A percentile compares a stretch with the other conserved stretches of the same genome.
These are phyloP conservation scores for Penicillium sp. DNA, from an alignment of 2,329 filamentous ascomycete genomes.

Conservation along the genomic window DNA sequence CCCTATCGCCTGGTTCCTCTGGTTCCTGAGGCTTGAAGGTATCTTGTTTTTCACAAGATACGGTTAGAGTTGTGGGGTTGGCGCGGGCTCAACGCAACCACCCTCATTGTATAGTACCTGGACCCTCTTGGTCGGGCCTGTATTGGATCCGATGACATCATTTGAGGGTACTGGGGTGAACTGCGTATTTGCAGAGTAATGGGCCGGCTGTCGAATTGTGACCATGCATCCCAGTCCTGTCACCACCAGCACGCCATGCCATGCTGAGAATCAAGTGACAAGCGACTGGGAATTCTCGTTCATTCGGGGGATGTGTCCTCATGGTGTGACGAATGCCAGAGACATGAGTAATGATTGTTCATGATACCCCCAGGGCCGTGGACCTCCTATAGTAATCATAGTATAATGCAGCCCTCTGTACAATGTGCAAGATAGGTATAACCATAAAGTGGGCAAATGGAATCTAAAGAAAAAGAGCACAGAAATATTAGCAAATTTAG, in stretches of 20 bases:
- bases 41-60: neutral
- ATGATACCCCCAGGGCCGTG: neutral
- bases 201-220: neutral
- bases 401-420: neutral
- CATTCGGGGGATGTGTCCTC: neutral
- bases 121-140: neutral
- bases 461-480: neutral
- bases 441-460: neutral
- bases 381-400: neutral
- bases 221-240: neutral
- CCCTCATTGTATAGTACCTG: neutral
- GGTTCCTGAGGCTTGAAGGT: constrained; percentile 3
- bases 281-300: neutral
- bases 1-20: constrained; percentile 4
- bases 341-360: constrained; percentile 1
- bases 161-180: neutral
- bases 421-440: neutral
- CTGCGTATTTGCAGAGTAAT: neutral
- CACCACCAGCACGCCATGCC: neutral
- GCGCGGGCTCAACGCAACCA: neutral
- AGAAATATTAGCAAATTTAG: neutral
- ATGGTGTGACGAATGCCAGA: neutral
- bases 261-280: neutral
- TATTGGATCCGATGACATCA: neutral
- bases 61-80: neutral